These are phyloP conservation scores for Bruguiera hainesii DNA, from an alignment of 441 rosid genomes.

Conservation along the genomic window DNA sequence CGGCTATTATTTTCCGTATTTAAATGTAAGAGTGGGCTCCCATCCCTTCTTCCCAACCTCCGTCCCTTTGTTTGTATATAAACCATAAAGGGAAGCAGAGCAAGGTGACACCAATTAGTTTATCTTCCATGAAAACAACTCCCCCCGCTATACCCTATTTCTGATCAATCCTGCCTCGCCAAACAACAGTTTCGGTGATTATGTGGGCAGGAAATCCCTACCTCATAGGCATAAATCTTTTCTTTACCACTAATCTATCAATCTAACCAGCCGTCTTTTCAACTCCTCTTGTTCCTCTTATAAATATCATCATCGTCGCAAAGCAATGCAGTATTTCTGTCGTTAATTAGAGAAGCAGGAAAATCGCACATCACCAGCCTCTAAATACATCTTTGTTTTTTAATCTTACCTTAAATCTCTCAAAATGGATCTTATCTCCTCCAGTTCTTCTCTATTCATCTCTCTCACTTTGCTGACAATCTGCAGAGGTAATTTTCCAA, in stretches of 20 bases:
- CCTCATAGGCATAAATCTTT: neutral
- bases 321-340: slow-evolving; percentile 1
- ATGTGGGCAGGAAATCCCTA: slow-evolving; percentile 11
- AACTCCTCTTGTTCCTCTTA: neutral
- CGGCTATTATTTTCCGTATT: too few relatives aligned
- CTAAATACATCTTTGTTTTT: neutral
- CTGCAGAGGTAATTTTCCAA: slow-evolving; percentile 27
- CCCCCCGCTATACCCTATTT: slow-evolving; percentile 2
- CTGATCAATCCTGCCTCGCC: neutral
- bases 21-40: too few relatives aligned
- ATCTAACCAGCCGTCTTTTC: neutral
- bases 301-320: neutral
- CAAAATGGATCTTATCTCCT: slow-evolving; percentile 25
- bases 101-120: neutral
- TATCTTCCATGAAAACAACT: neutral
- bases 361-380: neutral
- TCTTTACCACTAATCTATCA: neutral
- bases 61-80: too few relatives aligned
- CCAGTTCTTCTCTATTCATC: slow-evolving; percentile 16
- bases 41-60: too few relatives aligned
- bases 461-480: slow-evolving; percentile 27
- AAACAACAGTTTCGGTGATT: neutral
- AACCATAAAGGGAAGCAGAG: neutral
- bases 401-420: neutral
- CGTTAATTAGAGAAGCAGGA: neutral